Conservation (phyloP, 208 protist genomes). For the Naegleria gruberi region DNA sequence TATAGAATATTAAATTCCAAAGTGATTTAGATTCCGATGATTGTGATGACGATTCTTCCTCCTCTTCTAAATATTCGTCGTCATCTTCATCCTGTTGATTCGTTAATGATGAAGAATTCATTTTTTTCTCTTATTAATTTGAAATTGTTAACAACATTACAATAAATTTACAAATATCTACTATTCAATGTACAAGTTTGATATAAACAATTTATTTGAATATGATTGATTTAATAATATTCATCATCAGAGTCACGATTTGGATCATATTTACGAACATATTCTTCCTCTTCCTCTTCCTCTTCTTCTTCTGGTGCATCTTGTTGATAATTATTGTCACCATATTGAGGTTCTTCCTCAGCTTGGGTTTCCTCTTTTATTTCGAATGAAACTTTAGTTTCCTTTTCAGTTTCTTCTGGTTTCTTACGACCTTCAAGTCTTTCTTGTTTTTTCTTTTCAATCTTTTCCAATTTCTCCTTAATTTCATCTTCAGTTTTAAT, state of each 20-base stretch:
- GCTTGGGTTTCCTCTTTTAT: not conserved
- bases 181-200: too few relatives aligned
- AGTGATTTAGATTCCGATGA: not conserved
- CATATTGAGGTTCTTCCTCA: not conserved
- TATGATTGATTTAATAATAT: not conserved
- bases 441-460: not conserved
- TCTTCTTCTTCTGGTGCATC: not conserved
- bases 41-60: too few relatives aligned
- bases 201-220: too few relatives aligned
- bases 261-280: not conserved
- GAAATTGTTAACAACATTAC: too few relatives aligned
- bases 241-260: not conserved
- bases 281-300: not conserved
- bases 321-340: not conserved
- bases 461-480: not conserved
- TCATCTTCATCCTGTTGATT: too few relatives aligned
- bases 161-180: too few relatives aligned
- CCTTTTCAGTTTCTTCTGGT: not conserved
- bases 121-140: too few relatives aligned
- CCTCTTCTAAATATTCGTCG: too few relatives aligned
- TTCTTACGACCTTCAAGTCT: not conserved
- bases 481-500: not conserved
- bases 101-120: too few relatives aligned
- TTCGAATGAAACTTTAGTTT: too few relatives aligned
- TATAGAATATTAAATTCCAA: not conserved